Base-by-base conservation (phyloP, 352 stramenopile genomes). In the Blastocystis sp. region DNA sequence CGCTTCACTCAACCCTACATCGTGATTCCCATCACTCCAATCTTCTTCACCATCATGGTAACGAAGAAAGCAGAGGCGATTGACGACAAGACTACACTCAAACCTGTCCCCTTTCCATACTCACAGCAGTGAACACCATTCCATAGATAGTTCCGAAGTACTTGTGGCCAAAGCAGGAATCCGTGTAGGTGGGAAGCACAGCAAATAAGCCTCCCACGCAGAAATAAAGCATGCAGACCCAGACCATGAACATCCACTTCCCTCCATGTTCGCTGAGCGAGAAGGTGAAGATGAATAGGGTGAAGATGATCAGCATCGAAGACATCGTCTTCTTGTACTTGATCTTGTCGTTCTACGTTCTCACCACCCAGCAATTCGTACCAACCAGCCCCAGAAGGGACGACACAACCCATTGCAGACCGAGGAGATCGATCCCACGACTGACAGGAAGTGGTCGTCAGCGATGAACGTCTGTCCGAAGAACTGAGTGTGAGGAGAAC, bases 91-190 rank as follows among this genome's bases (percentile, higher is more conserved):
- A 85, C 73, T 85, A 69, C 16, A 9, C 55, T 68, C 6, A 24
- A 68, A 47, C 34, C 73, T 47, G 2, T 3, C n/a, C 18, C 26
- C 37, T 3, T 54, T 11, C 18, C 73, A n/a, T 66, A 85, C 73
- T 85, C 16, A 85, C 41, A 9, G 78, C 50, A 2, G 78, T 68
- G 55, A 76, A 89, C 2, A 45, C 45, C 4, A 89, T n/a, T 24
- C 78, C 78, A 20, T 89, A 89, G 50, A 89, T 78, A 4, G 78
- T 68, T 24, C 78, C 66, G 53, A 89, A 89, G 78, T 79, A 89
- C 45, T 65, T 30, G 43, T 26, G 41, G 54, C 78, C 78, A 43
- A 89, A 89, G 39, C 37, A 62, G 4, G 16, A 34, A 39, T 76
- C 41, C 13, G 55, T 78, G n/a, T 68, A 79, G 3, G 63, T 65